A percentile compares a stretch with the other conserved stretches of the same genome.
These are phyloP conservation scores for Verbascum thapsus DNA, from an alignment of 257 asterid genomes.

Conservation along the genomic window DNA sequence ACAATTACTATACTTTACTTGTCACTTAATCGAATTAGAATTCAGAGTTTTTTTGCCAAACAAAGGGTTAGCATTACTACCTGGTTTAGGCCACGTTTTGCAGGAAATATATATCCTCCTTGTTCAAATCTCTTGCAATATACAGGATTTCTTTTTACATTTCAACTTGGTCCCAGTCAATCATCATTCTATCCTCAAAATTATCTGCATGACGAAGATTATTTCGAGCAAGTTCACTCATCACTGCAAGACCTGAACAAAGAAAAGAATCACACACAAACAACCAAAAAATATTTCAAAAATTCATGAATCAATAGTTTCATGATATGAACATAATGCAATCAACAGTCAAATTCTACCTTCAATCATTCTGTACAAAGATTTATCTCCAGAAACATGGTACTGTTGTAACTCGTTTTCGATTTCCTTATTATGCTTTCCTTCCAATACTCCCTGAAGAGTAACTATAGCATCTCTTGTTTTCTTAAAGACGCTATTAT, in stretches of 20 bases:
- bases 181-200: slow-evolving; percentile 33
- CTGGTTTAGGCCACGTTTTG: too few species aligned
- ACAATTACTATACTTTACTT: too few species aligned
- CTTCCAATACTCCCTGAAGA: slow-evolving; percentile 60
- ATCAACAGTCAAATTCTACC: slow-evolving; percentile 36
- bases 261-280: neutral
- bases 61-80: too few species aligned
- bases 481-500: slow-evolving; percentile 52
- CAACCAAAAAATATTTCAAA: too few species aligned
- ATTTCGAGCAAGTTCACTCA: slow-evolving; percentile 41
- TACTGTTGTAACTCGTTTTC: slow-evolving; percentile 54
- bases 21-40: too few species aligned
- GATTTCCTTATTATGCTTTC: slow-evolving; percentile 53
- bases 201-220: slow-evolving; percentile 36
- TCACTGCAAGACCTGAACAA: slow-evolving; percentile 48
- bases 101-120: too few species aligned
- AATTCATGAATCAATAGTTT: neutral
- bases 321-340: neutral
- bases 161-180: slow-evolving; percentile 44
- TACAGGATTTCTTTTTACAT: slow-evolving; percentile 28
- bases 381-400: slow-evolving; percentile 51
- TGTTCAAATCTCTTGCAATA: neutral
- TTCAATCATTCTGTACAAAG: slow-evolving; percentile 59
- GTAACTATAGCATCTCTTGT: slow-evolving; percentile 67
- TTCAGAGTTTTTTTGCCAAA: too few species aligned